Conservation (phyloP, 2,329 filamentous ascomycete species). For the Thielaviopsis cerberus region DNA sequence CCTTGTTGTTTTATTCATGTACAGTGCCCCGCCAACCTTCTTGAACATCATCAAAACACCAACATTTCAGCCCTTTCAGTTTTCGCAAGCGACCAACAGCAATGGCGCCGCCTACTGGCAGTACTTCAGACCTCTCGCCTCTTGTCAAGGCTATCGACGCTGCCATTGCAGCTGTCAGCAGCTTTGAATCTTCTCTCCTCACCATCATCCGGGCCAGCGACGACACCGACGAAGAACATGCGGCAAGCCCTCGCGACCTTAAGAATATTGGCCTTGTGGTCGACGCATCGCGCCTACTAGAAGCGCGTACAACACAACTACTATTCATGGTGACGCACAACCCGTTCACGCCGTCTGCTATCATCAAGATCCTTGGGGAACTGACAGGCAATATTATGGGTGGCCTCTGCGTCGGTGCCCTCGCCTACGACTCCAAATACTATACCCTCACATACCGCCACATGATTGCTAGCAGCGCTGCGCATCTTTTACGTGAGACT, state of each 20-base stretch:
- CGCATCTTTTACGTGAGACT: constrained; percentile 44
- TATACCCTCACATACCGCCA: constrained; percentile 46
- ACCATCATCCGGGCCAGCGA: constrained; percentile 16
- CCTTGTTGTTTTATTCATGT: no score
- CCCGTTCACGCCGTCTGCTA: constrained; percentile 65
- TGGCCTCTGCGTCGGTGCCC: constrained; percentile 50
- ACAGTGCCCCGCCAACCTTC: neutral
- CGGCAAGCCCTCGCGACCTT: constrained; percentile 17
- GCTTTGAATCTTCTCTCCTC: constrained; percentile 22
- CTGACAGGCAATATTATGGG: constrained; percentile 58
- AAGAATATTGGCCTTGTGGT: constrained; percentile 49
- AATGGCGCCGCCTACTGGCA: neutral
- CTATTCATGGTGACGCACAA: constrained; percentile 72
- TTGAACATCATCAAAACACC: neutral
- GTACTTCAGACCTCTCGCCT: neutral
- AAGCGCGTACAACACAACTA: constrained; percentile 71
- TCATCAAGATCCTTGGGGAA: constrained; percentile 50
- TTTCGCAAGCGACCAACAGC: neutral
- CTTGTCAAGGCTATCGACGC: constrained; percentile 7
- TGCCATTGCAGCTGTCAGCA: constrained; percentile 18
- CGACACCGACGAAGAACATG: neutral
- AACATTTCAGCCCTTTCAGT: neutral
- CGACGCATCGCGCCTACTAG: constrained; percentile 54
- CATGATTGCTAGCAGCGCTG: constrained; percentile 43
- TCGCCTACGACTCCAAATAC: constrained; percentile 40